Base-by-base conservation (phyloP, 2,329 filamentous ascomycete genomes). In the Penicillium sp. region DNA sequence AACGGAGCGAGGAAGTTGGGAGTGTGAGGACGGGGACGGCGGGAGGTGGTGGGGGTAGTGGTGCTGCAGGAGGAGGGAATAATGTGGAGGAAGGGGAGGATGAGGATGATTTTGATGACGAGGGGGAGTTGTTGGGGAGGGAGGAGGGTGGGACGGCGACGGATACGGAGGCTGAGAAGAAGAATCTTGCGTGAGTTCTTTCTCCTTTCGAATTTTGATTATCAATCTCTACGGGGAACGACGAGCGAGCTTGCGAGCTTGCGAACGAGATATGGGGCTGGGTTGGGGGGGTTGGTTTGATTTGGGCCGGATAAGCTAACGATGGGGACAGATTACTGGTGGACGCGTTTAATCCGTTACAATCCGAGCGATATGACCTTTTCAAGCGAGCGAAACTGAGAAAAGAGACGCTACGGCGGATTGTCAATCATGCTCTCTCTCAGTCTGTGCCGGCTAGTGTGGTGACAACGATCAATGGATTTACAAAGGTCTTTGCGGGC, bases 351-450 rank as follows among this genome's bases (percentile, higher is more conserved):
- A 81, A 79, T 52, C 75, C 75, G 2, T 73, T 81, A 56, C 82
- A 84, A 67, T 80, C 78, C 3, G 75, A 78, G 55, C 78, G 82
- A 56, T 83, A 83, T 60, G 80, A 83, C 65, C 72, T 79, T 13
- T 83, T 81, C 69, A 82, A 83, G 46, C 80, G 82, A 17, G 76
- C 79, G 7, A 83, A 82, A 66, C 70, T 85, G 54, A 79, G 82
- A 41, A 83, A 83, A 62, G 78, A 82, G 55, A 82, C 80, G 0
- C 76, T 85, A 15, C 81, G 82, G 60, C 73, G 82, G 68, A 85
- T 90, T 64, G 86, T 88, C 64, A 90, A 90, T 68, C 86, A 88
- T 71, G 88, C 87, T 1, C 82, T 90, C 45, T 87, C 85, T 1
- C 88, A 90, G 72, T 88, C 85, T 51, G 87, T 90, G 6, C 88